Conservation (phyloP, 1,139 yeast species). For the Groenewaldozyma auringiensis region DNA sequence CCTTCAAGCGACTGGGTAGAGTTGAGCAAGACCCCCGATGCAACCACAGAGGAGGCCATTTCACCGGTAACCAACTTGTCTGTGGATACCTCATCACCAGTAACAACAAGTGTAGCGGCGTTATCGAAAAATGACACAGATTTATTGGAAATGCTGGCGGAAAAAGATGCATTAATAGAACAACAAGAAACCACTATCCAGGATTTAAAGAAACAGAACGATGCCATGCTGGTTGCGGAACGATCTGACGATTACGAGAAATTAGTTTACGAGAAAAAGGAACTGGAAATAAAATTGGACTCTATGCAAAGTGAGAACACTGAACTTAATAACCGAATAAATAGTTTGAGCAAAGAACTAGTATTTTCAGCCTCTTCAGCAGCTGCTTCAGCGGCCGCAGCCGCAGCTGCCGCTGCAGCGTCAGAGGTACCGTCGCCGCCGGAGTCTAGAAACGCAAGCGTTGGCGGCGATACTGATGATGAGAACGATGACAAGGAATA, state of each 20-base stretch:
- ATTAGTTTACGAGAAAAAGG: conserved; percentile 27
- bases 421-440: neutral
- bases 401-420: too few species aligned
- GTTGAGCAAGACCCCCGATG: conserved; percentile 6
- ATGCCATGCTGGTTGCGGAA: neutral
- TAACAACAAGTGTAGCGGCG: neutral
- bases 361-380: conserved; percentile 12
- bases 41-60: neutral
- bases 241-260: conserved; percentile 23
- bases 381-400: too few species aligned
- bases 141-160: conserved; percentile 30
- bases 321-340: conserved; percentile 15
- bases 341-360: conserved; percentile 17
- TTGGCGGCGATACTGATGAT: neutral
- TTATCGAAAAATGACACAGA: conserved; percentile 8
- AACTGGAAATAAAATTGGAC: conserved; percentile 23
- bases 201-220: conserved; percentile 10
- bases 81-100: neutral
- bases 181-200: conserved; percentile 19
- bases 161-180: conserved; percentile 25
- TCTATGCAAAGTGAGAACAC: conserved; percentile 25
- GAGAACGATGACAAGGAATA: neutral
- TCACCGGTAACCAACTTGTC: conserved; percentile 2
- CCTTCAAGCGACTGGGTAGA: conserved; percentile 32
- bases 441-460: neutral